phyloP scores from a whole-genome alignment of 2,329 filamentous ascomycete species.

The Aureobasidium uvarum region DNA sequence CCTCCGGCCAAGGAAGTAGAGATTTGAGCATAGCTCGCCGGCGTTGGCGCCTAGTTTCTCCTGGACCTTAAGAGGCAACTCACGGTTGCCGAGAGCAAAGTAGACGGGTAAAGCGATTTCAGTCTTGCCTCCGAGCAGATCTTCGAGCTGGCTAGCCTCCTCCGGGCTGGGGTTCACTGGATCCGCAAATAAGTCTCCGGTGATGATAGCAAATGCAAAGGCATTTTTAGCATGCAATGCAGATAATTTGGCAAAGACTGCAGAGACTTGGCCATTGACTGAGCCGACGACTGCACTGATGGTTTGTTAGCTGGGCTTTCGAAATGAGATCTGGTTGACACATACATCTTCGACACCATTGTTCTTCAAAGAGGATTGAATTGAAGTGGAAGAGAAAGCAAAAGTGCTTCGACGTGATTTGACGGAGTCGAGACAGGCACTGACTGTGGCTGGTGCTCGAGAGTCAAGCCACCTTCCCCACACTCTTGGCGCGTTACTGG shows the following conservation, averaged over 20 bases:
- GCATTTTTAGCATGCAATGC: constrained; percentile 81
- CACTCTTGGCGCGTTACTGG: constrained; percentile 3
- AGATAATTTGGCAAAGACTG: constrained; percentile 76
- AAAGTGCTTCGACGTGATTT: neutral
- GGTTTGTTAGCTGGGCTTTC: neutral
- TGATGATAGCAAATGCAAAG: constrained; percentile 81
- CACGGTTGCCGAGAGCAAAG: constrained; percentile 73
- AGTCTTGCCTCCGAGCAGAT: constrained; percentile 70
- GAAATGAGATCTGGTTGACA: neutral
- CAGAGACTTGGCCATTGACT: constrained; percentile 72
- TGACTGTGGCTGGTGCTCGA: neutral
- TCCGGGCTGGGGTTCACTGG: constrained; percentile 47
- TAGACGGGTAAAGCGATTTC: constrained; percentile 79
- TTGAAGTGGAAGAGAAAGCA: neutral
- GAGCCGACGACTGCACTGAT: constrained; percentile 75
- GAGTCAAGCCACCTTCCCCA: constrained; percentile 1
- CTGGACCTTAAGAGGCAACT: constrained; percentile 69
- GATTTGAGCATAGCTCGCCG: constrained; percentile 77
- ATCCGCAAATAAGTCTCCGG: constrained; percentile 75
- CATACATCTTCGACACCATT: constrained; percentile 59
- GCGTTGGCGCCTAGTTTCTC: constrained; percentile 70
- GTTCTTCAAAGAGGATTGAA: neutral
- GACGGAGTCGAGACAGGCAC: neutral
- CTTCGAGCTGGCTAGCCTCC: constrained; percentile 54
- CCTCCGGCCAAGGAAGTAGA: constrained; percentile 85